Evolutionary conservation across 164 flowering plant species (phyloP), one percentile per base, ranked within the genome.

Genomic region (Saururus chinensis): DNA sequence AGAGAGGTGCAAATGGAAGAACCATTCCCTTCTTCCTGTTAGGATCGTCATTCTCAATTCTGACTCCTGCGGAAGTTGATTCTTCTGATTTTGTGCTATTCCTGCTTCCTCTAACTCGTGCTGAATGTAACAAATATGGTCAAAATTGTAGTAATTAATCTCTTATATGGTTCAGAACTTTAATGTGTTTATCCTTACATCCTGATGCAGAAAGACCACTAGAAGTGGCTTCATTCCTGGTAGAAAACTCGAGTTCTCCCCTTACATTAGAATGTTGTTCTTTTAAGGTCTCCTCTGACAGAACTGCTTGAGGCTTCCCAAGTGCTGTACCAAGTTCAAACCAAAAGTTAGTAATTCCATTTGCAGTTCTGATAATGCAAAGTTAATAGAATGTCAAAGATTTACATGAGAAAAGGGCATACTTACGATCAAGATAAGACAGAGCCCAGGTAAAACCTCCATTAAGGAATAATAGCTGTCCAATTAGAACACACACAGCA

Each of bases 1-100:
- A 74, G 30, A 72, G 75, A 19, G 75, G 84, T 14, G 60, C 57
- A 59, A 83, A 81, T 23, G 85, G 88, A 30, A 83, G 83, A 67
- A 77, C 56, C 84, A 83, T 81, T 61, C n/a, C n/a, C n/a, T n/a
- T n/a, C n/a, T n/a, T n/a, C n/a, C n/a, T n/a, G n/a, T n/a, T n/a
- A n/a, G n/a, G 80, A 30, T 37, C 53, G 51, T 35, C 53, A 42
- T 41, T 60, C 16, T 58, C 74, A 30, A 24, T 49, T 40, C 0
- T 7, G 20, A 51, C 60, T 64, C 57, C 71, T 56, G 51, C 52
- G 37, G 56, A 20, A 53, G 56, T 23, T 3, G 56, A 53, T 23
- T 24, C 57, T 25, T 54, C 57, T 51, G 62, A 57, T 14, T 13
- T 12, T 40, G 30, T 12, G 23, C 49, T 57, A 23, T 26, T 57